Evolutionary conservation across 306 rosid genomes (phyloP).

Genomic region (Albizia julibrissin): DNA sequence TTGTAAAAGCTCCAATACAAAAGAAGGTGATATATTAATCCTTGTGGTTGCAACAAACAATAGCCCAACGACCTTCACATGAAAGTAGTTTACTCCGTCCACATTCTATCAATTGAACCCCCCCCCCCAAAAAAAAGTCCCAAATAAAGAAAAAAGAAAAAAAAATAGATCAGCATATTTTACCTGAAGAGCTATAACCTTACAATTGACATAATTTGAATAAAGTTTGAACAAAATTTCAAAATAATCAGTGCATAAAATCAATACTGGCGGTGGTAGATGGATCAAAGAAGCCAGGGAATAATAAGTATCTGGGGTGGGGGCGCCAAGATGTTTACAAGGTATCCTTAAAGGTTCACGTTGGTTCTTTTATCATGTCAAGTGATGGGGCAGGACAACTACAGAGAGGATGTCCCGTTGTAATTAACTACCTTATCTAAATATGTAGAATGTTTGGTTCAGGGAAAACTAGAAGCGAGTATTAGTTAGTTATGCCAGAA

Average conservation of each 20-base stretch:
- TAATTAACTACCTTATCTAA: constrained; percentile 14
- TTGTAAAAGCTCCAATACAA: constrained; percentile 85
- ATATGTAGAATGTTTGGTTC: constrained; percentile 4
- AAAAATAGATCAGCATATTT: constrained; percentile 26
- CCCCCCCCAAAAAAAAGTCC: neutral
- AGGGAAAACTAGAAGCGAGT: constrained; percentile 13
- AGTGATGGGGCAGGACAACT: neutral
- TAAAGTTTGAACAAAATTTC: neutral
- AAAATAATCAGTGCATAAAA: constrained; percentile 12
- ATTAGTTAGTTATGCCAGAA: neutral
- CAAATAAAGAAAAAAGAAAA: neutral
- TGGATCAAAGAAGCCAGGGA: neutral
- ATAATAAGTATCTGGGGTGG: neutral
- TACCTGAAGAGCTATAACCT: neutral
- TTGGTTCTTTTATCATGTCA: too few species aligned
- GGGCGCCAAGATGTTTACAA: constrained; percentile 7
- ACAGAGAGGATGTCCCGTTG: constrained; percentile 7
- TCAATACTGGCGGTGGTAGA: constrained; percentile 3
- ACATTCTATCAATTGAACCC: constrained; percentile 53
- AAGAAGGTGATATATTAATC: constrained; percentile 69
- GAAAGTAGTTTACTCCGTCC: constrained; percentile 90
- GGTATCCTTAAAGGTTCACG: neutral
- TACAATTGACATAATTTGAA: neutral
- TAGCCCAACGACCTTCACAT: constrained; percentile 84
- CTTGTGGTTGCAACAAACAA: constrained; percentile 87